A percentile compares a stretch with the other conserved stretches of the same genome.
phyloP scores from a whole-genome alignment of 1,284 basidiomycete species.

The Ustilago nuda region DNA sequence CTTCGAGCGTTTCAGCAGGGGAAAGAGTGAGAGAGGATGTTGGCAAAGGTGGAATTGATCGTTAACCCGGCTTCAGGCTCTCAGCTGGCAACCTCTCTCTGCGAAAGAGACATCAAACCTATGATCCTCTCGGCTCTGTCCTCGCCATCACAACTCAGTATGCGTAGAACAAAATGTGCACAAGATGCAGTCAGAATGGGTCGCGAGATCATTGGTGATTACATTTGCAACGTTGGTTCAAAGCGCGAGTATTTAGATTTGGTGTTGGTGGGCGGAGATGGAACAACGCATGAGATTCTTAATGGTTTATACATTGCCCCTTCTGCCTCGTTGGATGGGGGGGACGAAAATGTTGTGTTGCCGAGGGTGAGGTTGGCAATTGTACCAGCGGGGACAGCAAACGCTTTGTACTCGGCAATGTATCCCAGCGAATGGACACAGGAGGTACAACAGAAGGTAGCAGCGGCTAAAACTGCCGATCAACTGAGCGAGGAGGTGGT shows the following conservation, averaged over 20 bases:
- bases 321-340: not conserved
- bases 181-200: conserved; percentile 43
- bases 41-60: conserved; percentile 12
- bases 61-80: conserved; percentile 29
- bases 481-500: conserved; percentile 3
- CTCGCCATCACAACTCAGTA: not conserved
- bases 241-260: conserved; percentile 24
- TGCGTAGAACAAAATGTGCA: conserved; percentile 15
- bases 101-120: conserved; percentile 13
- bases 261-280: conserved; percentile 67
- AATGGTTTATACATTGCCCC: conserved; percentile 48
- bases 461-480: not conserved
- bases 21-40: not conserved
- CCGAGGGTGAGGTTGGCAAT: conserved; percentile 66
- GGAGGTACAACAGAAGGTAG: conserved; percentile 23
- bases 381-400: conserved; percentile 88
- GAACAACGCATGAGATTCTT: conserved; percentile 68
- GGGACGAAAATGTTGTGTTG: not conserved
- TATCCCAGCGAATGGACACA: conserved; percentile 70
- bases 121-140: not conserved
- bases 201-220: conserved; percentile 9
- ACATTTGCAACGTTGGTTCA: not conserved
- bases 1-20: not conserved
- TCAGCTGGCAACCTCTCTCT: not conserved
- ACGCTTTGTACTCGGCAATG: conserved; percentile 80